Base-by-base conservation (phyloP, 768 basidiomycete species). In the Termitomyces sp. region DNA sequence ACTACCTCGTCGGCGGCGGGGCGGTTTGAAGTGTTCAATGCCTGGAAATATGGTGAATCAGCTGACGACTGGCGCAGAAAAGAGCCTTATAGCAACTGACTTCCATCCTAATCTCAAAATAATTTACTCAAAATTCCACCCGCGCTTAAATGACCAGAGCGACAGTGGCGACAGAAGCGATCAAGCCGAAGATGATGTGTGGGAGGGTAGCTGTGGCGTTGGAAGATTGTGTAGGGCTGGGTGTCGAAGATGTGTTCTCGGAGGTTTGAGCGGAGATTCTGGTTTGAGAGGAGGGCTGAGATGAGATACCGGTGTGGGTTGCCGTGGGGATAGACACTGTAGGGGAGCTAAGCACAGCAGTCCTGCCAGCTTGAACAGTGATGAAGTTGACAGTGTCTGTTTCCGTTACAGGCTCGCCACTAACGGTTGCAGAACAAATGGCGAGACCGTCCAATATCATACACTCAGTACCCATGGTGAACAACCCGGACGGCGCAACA, bases 381-480 rank as follows among this genome's bases (percentile, higher is more conserved):
- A 67, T 45, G 43, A n/a, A 49, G 12, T 32, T 32, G 10, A 36
- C 46, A 12, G 63, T 62, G 16, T 63, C 62, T 12, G 69, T 68
- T 39, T 39, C 66, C 14, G 62, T 64, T 27, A 61, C 60, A 27
- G 55, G 44, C 22, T 59, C 55, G 14, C 62, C 65, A 36, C 56
- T 59, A 20, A 57, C 24, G 5, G 55, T 58, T 24, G 53, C 65
- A 22, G 66, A 64, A 55, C 69, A 70, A 26, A 68, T 54, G 4
- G 65, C 69, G 33, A 66, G 55, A 48, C 32, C 53, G 3, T 53
- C 56, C 8, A 61, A 64, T 30, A 67, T 57, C 5, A 61, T 27
- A 49, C 68, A 70, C 5, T 62, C 62, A 16, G 26, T 45, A 20
- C 62, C 65, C 20, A 68, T 27, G 22, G 66, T 67, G 39, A 66